Conservation (phyloP, 208 protist species). For the Leishmania major region DNA sequence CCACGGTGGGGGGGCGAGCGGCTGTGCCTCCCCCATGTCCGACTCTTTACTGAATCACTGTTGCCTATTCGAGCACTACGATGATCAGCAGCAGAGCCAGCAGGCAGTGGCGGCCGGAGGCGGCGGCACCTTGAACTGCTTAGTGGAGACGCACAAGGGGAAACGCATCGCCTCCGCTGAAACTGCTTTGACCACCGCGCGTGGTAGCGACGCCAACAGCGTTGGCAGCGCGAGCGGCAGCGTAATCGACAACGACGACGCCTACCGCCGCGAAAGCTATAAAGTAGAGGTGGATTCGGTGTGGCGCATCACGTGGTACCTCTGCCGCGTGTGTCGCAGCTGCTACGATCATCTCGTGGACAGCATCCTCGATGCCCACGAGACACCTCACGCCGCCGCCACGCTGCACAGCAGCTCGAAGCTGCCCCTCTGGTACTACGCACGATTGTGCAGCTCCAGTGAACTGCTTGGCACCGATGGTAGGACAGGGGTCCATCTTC, state of each 20-base stretch:
- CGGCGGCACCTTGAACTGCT: background rate
- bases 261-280: constrained; percentile 21
- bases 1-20: background rate
- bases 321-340: constrained; percentile 26
- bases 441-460: constrained; percentile 13
- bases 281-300: constrained; percentile 10
- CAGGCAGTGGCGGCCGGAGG: background rate
- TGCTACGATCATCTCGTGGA: constrained; percentile 23
- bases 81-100: background rate
- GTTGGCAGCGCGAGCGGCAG: background rate
- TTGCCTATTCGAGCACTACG: background rate
- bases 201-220: background rate
- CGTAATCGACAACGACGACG: background rate
- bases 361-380: constrained; percentile 24
- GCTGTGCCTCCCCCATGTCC: background rate
- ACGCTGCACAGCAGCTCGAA: background rate
- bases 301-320: constrained; percentile 25
- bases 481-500: background rate
- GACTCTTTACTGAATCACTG: background rate
- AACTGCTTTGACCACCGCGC: background rate
- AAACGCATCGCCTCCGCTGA: background rate
- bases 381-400: background rate
- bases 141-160: background rate
- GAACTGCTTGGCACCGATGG: background rate
- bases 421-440: constrained; percentile 20